These are phyloP conservation scores for Lomentospora prolificans DNA, from an alignment of 2,329 filamentous ascomycete genomes.

Conservation along the genomic window DNA sequence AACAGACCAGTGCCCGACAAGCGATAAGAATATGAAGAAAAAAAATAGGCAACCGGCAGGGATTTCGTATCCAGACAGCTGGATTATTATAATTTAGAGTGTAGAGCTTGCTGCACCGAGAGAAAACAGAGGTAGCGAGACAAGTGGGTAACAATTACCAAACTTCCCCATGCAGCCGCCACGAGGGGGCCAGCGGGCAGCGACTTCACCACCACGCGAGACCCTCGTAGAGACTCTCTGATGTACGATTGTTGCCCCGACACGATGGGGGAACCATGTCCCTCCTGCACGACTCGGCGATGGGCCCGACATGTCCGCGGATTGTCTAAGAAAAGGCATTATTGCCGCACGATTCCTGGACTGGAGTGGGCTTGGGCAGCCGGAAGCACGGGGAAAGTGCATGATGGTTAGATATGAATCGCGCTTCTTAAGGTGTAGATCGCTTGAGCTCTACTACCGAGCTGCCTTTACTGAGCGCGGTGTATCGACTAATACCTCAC, in stretches of 20 bases:
- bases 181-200: background rate
- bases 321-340: background rate
- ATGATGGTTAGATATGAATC: background rate
- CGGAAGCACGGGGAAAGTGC: background rate
- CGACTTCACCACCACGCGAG: background rate
- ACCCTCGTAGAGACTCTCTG: background rate
- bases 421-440: background rate
- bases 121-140: background rate
- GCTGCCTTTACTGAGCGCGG: background rate
- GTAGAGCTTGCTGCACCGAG: background rate
- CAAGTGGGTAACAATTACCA: background rate
- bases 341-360: background rate
- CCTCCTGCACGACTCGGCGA: conserved; percentile 8
- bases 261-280: background rate
- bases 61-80: conserved; percentile 2
- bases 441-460: background rate
- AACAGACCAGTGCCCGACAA: background rate
- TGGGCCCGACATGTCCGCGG: background rate
- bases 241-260: background rate
- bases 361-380: background rate
- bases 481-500: background rate
- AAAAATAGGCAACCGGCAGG: background rate
- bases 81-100: conserved; percentile 1
- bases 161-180: background rate
- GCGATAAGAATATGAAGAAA: background rate